phyloP scores from a whole-genome alignment of 257 asterid genomes.

The Nicotiana noctiflora region DNA sequence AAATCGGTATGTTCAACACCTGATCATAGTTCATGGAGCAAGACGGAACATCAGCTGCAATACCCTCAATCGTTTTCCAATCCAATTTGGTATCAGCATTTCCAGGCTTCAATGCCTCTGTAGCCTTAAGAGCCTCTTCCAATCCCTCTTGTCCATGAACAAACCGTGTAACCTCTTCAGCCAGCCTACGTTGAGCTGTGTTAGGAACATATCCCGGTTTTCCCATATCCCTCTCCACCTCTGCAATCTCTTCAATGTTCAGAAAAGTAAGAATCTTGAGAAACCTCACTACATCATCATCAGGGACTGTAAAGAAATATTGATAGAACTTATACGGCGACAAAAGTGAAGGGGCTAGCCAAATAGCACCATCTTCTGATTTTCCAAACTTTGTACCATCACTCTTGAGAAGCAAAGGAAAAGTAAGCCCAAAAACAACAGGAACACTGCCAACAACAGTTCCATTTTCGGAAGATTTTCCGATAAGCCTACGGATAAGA shows the following conservation, averaged over 20 bases:
- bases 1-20: constrained; percentile 47
- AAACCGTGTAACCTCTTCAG: constrained; percentile 89
- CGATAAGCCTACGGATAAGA: constrained; percentile 53
- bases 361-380: constrained; percentile 85
- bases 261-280: constrained; percentile 73
- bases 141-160: constrained; percentile 89
- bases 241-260: constrained; percentile 55
- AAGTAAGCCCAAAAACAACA: constrained; percentile 57
- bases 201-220: constrained; percentile 56
- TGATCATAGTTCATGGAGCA: constrained; percentile 37
- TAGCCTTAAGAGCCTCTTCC: constrained; percentile 67
- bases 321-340: constrained; percentile 91
- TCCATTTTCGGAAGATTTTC: background rate
- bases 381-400: constrained; percentile 94
- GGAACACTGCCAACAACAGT: background rate
- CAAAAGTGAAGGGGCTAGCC: constrained; percentile 64
- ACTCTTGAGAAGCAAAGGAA: constrained; percentile 83
- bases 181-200: constrained; percentile 74
- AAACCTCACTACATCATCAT: constrained; percentile 66
- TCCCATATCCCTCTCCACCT: constrained; percentile 50
- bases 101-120: constrained; percentile 89
- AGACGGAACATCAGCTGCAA: constrained; percentile 79
- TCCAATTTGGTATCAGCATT: constrained; percentile 54
- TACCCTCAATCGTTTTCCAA: constrained; percentile 55
- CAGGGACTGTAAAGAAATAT: constrained; percentile 63